phyloP scores from a whole-genome alignment of 495 filamentous ascomycete species.

The Aspergillus nanangensis region DNA sequence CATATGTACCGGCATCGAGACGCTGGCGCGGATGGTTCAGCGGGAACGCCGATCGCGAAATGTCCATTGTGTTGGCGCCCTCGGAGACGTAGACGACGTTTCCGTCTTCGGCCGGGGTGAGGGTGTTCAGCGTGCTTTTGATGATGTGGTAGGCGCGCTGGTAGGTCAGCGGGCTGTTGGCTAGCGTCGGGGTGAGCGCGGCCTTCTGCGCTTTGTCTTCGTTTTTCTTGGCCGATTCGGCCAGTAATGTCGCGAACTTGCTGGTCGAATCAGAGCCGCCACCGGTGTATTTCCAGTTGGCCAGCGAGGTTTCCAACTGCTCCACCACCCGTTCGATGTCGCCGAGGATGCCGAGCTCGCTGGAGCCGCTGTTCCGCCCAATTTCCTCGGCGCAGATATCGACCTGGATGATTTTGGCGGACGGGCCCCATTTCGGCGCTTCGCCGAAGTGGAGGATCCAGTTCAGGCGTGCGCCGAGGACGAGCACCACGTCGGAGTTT shows the following conservation, averaged over 20 bases:
- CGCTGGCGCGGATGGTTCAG: conserved; percentile 55
- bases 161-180: conserved; percentile 47
- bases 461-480: conserved; percentile 58
- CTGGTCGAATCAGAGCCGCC: conserved; percentile 28
- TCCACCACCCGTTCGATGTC: conserved; percentile 50
- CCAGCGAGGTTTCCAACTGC: conserved; percentile 39
- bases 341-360: conserved; percentile 46
- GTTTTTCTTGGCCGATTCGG: conserved; percentile 44
- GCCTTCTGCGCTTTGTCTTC: conserved; percentile 36
- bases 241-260: conserved; percentile 26
- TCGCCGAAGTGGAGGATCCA: conserved; percentile 64
- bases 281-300: conserved; percentile 41
- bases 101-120: conserved; percentile 39
- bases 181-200: conserved; percentile 27
- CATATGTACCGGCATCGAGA: conserved; percentile 61
- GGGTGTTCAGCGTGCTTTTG: conserved; percentile 38
- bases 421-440: conserved; percentile 51
- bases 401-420: conserved; percentile 54
- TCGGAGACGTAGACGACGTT: conserved; percentile 60
- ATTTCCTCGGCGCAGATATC: conserved; percentile 57
- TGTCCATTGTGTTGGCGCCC: conserved; percentile 67
- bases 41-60: conserved; percentile 56
- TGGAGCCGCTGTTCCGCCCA: conserved; percentile 42
- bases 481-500: conserved; percentile 54
- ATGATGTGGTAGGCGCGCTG: conserved; percentile 52